phyloP scores from a whole-genome alignment of 2,329 filamentous ascomycete genomes.

The Colletotrichum theobromicola region DNA sequence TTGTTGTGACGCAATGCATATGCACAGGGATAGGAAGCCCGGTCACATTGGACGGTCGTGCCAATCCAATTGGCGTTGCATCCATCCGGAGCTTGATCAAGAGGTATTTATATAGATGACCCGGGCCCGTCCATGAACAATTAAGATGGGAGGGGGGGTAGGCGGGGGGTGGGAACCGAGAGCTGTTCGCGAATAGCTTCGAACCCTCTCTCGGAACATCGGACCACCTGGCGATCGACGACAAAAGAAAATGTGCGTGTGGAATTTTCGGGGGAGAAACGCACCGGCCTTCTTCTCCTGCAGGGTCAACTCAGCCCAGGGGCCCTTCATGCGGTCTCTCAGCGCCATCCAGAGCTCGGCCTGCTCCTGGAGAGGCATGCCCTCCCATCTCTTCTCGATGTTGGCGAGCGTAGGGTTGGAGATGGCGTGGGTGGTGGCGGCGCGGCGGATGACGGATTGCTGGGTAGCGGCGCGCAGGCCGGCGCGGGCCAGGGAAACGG shows the following conservation, averaged over 20 bases:
- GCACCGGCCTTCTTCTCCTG: slow-evolving; percentile 99
- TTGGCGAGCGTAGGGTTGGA: slow-evolving; percentile 97
- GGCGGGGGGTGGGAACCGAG: background rate
- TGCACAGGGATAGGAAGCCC: slow-evolving; percentile 6
- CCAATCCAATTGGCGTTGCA: slow-evolving; percentile 6
- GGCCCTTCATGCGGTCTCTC: slow-evolving; percentile 97
- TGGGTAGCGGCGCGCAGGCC: slow-evolving; percentile 37
- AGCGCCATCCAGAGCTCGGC: slow-evolving; percentile 98
- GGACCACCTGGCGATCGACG: slow-evolving; percentile 4
- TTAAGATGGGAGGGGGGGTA: background rate
- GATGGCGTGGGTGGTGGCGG: slow-evolving; percentile 84
- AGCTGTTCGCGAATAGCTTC: background rate
- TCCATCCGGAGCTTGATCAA: background rate
- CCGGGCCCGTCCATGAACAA: background rate
- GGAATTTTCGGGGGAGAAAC: slow-evolving; percentile 45
- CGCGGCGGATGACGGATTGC: slow-evolving; percentile 52
- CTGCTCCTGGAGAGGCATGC: slow-evolving; percentile 97
- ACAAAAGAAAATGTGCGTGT: background rate
- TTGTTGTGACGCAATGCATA: slow-evolving; percentile 15
- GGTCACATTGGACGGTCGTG: background rate
- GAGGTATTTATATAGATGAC: background rate
- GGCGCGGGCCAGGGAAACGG: slow-evolving; percentile 59
- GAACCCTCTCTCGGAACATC: background rate
- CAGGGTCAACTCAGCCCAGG: slow-evolving; percentile 93
- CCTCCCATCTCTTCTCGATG: slow-evolving; percentile 99